A percentile compares a stretch with the other conserved stretches of the same genome.
These are phyloP conservation scores for Leptographium lundbergii DNA, from an alignment of 2,329 filamentous ascomycete genomes.

Conservation along the genomic window DNA sequence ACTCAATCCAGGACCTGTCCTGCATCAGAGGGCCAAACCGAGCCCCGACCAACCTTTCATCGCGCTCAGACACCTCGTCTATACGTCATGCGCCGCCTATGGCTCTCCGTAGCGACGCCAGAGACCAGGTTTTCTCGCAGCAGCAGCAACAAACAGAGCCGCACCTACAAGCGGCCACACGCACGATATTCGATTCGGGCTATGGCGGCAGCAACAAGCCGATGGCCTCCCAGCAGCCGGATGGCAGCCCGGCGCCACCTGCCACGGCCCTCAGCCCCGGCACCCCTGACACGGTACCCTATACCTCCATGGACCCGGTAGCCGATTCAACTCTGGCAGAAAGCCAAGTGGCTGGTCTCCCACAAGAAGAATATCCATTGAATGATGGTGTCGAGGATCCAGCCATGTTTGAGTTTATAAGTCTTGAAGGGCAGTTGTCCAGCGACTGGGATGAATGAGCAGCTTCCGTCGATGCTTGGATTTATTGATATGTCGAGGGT, in stretches of 20 bases:
- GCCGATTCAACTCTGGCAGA: neutral
- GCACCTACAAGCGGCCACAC: neutral
- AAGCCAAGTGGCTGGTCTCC: neutral
- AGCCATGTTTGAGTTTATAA: slow-evolving; percentile 8
- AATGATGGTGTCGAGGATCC: neutral
- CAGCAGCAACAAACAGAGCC: neutral
- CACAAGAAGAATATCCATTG: neutral
- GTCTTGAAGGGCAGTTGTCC: too few species aligned
- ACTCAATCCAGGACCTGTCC: neutral
- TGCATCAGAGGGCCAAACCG: slow-evolving; percentile 2
- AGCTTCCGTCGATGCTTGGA: neutral
- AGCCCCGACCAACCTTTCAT: slow-evolving; percentile 10
- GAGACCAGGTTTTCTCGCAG: neutral
- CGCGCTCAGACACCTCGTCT: slow-evolving; percentile 14
- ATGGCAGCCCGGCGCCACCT: neutral
- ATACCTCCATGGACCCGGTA: neutral
- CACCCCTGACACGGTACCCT: neutral
- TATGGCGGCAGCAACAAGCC: neutral
- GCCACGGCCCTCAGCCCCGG: neutral
- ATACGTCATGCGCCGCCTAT: slow-evolving; percentile 16
- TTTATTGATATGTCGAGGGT: neutral
- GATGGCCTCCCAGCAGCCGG: neutral
- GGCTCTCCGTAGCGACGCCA: neutral
- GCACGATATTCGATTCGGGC: slow-evolving; percentile 1
- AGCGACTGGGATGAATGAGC: too few species aligned